Evolutionary conservation across 139 green algal species (phyloP), one percentile per base, ranked within the genome.

Genomic region (Chlamydomonas schloesseri): DNA sequence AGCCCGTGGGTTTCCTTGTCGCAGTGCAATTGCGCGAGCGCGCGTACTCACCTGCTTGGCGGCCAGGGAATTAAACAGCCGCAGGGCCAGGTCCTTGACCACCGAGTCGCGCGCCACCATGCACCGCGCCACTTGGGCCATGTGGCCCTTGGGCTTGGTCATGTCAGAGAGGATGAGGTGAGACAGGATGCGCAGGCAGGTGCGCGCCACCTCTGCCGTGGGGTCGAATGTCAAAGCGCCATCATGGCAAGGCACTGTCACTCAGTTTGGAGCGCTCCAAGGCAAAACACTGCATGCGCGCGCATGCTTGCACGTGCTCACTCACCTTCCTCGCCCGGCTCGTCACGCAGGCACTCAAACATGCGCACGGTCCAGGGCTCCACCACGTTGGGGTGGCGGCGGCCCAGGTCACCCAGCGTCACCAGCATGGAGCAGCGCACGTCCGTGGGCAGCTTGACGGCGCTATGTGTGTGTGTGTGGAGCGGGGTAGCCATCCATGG

Each of bases 81-180:
- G 62, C 29, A 58, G 29, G 29, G 84, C 84, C 17, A 87, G 46
- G 28, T 73, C 53, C 18, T 55, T 37, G 34, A 81, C 46, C 9
- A 47, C 65, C 15, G 21, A 14, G 67, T 50, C 69, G 64, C 6
- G 31, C 31, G 65, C 83, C 73, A 93, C 90, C 80, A 99, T 91
- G 87, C 95, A 94, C 50, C 94, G 47, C 26, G 96, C 96, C 89
- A 99, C 91, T 29, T 91, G 79, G 23, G 92, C 91, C 82, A 99
- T 97, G 91, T 98, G 91, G 18, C 97, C 96, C 90, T 98, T 98
- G 57, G 98, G 84, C 89, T 92, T 99, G 90, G 99, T 96, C 96
- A 98, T 98, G 92, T 99, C 97, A 81, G 98, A 97, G 73, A 99
- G 91, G 83, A 99, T 97, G 20, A 99, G 93, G 93, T 99, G 97